Conservation (phyloP, 768 basidiomycete species). For the Boletus rubescentipes region DNA sequence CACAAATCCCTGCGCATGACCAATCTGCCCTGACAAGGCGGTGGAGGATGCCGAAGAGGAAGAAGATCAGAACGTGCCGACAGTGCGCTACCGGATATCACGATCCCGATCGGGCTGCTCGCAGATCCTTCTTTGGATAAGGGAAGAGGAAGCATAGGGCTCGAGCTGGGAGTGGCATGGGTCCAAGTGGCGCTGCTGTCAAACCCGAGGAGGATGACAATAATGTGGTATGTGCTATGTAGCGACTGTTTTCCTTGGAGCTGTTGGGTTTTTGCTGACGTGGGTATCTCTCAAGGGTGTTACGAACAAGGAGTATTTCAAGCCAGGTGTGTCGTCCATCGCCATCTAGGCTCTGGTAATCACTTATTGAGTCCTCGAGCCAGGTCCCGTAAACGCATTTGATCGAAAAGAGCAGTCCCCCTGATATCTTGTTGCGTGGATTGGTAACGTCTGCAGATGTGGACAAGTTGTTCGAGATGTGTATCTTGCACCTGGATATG, state of each 20-base stretch:
- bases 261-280: constrained; percentile 10
- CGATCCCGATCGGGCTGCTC: constrained; percentile 74
- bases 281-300: constrained; percentile 54
- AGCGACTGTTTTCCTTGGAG: not conserved
- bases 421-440: constrained; percentile 79
- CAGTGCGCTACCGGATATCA: constrained; percentile 60
- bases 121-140: constrained; percentile 69
- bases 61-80: too few relatives aligned
- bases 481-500: too few relatives aligned
- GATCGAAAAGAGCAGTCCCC: constrained; percentile 77
- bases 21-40: constrained; percentile 44
- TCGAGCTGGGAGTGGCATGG: constrained; percentile 26
- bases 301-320: constrained; percentile 77
- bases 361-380: not conserved
- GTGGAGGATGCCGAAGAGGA: constrained; percentile 42
- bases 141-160: constrained; percentile 39
- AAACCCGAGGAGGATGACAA: constrained; percentile 56
- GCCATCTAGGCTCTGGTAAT: not conserved
- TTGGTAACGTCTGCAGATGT: constrained; percentile 77
- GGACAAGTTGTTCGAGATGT: constrained; percentile 84
- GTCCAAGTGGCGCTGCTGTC: not conserved
- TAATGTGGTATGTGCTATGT: constrained; percentile 55
- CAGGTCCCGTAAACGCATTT: constrained; percentile 67
- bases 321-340: constrained; percentile 52
- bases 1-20: too few relatives aligned